Conservation (phyloP, 2,329 filamentous ascomycete genomes). For the Fusarium tjaetaba region DNA sequence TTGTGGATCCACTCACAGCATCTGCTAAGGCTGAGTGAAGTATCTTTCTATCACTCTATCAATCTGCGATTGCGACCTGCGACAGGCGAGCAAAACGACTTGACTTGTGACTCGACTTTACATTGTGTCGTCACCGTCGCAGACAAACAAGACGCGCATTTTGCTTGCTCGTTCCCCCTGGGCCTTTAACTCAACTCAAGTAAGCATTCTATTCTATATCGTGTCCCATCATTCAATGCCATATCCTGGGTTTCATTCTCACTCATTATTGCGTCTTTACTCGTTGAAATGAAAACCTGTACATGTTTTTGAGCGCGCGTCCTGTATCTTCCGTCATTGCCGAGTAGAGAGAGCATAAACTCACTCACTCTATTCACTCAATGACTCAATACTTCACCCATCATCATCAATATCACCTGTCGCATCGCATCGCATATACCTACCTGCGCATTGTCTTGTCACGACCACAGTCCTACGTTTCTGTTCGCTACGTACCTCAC, state of each 20-base stretch:
- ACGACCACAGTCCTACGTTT: constrained; percentile 7
- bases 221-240: neutral
- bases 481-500: constrained; percentile 10
- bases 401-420: neutral
- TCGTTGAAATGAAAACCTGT: neutral
- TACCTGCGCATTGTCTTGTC: neutral
- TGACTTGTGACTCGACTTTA: constrained; percentile 8
- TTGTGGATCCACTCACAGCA: constrained; percentile 43
- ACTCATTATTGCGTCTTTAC: neutral
- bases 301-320: constrained; percentile 24
- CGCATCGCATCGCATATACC: neutral
- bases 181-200: constrained; percentile 3
- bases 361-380: neutral
- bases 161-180: constrained; percentile 28
- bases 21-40: constrained; percentile 14
- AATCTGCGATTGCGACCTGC: constrained; percentile 20
- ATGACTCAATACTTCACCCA: constrained; percentile 3
- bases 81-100: constrained; percentile 5
- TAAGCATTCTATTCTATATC: constrained; percentile 25
- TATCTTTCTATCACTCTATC: neutral
- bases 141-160: constrained; percentile 29
- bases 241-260: neutral
- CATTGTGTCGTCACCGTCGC: constrained; percentile 35
- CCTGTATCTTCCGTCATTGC: constrained; percentile 29
- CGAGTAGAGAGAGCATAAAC: constrained; percentile 25